Evolutionary conservation across 2,329 filamentous ascomycete species (phyloP), one percentile per base, ranked within the genome.

Genomic region (Drechmeria coniospora): DNA sequence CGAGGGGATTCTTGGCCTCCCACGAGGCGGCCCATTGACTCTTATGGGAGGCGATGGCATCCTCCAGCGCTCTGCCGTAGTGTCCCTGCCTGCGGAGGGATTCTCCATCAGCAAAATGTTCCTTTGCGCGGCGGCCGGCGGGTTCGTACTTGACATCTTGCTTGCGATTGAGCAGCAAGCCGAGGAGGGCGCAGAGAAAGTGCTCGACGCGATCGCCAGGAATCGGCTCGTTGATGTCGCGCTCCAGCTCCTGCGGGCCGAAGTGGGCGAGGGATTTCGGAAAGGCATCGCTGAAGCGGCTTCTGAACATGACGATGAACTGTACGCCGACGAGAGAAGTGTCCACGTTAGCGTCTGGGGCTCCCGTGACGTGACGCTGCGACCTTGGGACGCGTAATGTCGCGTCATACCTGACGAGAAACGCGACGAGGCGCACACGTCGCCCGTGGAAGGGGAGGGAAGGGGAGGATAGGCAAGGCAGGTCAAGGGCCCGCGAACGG

Each of bases 241-340:
- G 68, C 56, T 98, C 90, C 35, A 98, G 71, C 53, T 98, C 92
- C 56, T 98, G 87, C 9, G 90, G 90, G 14, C 90, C 90, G 41
- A 92, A 83, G 49, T 93, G 81, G 39, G 81, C 67, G 20, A 92
- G 65, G 18, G 83, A 90, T 53, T 84, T 79, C 26, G 86, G 79
- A 41, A 98, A 90, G 34, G 74, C 79, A 34, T 93, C 84, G 56
- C 69, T 75, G 55, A 98, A 95, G 47, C 90, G 82, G 54, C 80
- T 79, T 52, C 87, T 75, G 57, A 95, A 98, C 82, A 93, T 94
- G 41, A 95, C 83, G 54, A 98, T 81, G 57, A 98, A 94, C 83
- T 94, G 44, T 40, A 28, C n/a, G n/a, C n/a, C n/a, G n/a, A n/a
- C n/a, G n/a, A n/a, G n/a, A n/a, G n/a, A n/a, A n/a, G n/a, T n/a